Evolutionary conservation across 495 filamentous ascomycete genomes (phyloP).

Genomic region (Zalerion maritima): DNA sequence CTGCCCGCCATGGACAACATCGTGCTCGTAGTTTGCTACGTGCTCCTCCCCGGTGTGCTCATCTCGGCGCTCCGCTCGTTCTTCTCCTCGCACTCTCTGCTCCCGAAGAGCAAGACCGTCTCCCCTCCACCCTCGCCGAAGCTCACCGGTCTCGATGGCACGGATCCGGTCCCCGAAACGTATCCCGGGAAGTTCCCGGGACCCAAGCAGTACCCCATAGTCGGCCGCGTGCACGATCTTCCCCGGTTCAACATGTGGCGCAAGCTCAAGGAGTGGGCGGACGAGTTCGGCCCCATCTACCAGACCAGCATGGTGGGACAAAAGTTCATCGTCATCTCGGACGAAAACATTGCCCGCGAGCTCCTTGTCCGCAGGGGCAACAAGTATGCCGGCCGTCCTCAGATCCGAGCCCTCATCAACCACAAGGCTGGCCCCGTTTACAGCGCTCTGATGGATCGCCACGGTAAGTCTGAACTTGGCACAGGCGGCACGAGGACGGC

Average conservation of each 20-base stretch:
- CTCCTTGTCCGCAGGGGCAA: conserved; percentile 38
- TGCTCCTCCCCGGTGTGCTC: conserved; percentile 29
- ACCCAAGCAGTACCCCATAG: conserved; percentile 29
- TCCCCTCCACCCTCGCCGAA: too few species aligned
- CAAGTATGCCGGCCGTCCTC: conserved; percentile 37
- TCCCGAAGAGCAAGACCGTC: conserved; percentile 15
- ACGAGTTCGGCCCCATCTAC: conserved; percentile 40
- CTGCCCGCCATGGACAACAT: conserved; percentile 20
- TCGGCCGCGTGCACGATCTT: conserved; percentile 36
- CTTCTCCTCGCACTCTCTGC: too few species aligned
- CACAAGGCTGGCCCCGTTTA: conserved; percentile 33
- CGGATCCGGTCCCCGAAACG: too few species aligned
- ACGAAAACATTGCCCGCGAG: conserved; percentile 40
- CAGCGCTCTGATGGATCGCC: conserved; percentile 33
- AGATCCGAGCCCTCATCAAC: conserved; percentile 30
- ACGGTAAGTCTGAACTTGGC: conserved; percentile 21
- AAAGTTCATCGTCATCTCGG: conserved; percentile 38
- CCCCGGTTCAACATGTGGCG: conserved; percentile 35
- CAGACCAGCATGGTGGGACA: conserved; percentile 31
- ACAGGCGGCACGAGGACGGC: too few species aligned
- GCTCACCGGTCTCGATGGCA: too few species aligned
- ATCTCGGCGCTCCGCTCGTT: conserved; percentile 25
- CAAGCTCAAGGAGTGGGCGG: conserved; percentile 43
- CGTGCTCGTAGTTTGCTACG: conserved; percentile 23
- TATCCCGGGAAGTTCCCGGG: conserved; percentile 22